phyloP scores from a whole-genome alignment of 495 filamentous ascomycete species.

The Xanthoparmelia taractica region DNA sequence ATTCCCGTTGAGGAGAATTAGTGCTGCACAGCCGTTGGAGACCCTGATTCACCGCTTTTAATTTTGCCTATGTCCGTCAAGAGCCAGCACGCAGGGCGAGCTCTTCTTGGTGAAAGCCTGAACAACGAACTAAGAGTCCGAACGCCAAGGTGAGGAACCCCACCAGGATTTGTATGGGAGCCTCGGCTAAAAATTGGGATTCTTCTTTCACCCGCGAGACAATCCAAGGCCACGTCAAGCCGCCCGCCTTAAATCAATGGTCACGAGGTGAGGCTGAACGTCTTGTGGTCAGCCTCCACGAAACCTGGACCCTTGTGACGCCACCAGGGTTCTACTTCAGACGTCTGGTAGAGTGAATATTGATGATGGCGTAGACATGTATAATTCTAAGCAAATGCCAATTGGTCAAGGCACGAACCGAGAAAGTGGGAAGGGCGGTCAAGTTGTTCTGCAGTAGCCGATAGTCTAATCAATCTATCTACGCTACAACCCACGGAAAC shows the following conservation, averaged over 20 bases:
- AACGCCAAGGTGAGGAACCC: too few species aligned
- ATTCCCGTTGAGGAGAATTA: conserved; percentile 1
- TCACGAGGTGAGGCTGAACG: neutral
- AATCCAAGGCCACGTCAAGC: neutral
- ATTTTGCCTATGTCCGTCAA: neutral
- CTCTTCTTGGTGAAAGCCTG: neutral
- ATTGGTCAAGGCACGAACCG: neutral
- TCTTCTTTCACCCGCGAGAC: too few species aligned
- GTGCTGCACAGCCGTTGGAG: neutral
- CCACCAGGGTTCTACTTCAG: neutral
- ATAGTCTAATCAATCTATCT: neutral
- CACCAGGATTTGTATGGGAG: too few species aligned
- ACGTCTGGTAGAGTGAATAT: neutral
- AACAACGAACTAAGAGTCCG: neutral
- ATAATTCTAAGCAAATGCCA: too few species aligned
- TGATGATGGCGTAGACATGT: neutral
- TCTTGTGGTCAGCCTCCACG: neutral
- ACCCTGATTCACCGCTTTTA: neutral
- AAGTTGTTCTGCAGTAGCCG: neutral
- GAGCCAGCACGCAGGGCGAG: too few species aligned
- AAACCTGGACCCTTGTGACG: neutral
- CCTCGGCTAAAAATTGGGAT: too few species aligned
- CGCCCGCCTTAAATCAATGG: neutral
- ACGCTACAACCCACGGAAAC: neutral
- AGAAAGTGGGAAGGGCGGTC: neutral